Evolutionary conservation across 2,329 filamentous ascomycete species (phyloP), one percentile per base, ranked within the genome.

Genomic region (Ophidiomyces ophidiicola): DNA sequence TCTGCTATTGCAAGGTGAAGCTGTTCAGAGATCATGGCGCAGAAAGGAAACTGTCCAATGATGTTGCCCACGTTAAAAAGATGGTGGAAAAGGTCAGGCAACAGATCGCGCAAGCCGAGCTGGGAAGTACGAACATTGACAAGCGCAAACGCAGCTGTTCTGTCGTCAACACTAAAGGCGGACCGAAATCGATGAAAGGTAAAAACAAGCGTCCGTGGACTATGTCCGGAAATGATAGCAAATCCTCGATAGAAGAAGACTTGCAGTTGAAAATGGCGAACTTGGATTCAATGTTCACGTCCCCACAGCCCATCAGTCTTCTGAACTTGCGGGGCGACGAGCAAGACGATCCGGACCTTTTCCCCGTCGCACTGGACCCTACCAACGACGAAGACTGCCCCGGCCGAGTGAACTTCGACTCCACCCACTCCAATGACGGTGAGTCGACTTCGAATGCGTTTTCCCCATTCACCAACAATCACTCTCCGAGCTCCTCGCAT

Each of bases 181-280:
- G 34, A 24, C 18, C 30, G 7, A 45, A 45, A 21, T 32, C 36
- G 7, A 29, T 30, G 14, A 42, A 39, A 31, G 74, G 76, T 17
- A 94, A 94, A 60, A 86, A 94, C 62, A 92, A 93, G 61, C 71
- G 88, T 43, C 93, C 86, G 0, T 94, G 87, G 86, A 94, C 88
- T 6, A 84, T 93, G 17, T 56, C 63, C 20, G 54, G 58, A 34
- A 64, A 64, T 24, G 66, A 68, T 5, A 60, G 49, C 51, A 66
- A 57, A 32, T 41, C 57, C 21, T 54, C 54, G 8, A 34, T 58
- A 29, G 63, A 66, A 46, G 64, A 67, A 41, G 64, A 68, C 44
- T 51, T 67, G 5, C 62, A 65, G 32, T 53, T 60, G 30, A 66
- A 64, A 46, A 51, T 67, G 17, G 50, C 52, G 19, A 57, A 54